Percentiles rank a stretch among this genome's conserved stretches.
Evolutionary conservation across 2,329 filamentous ascomycete genomes (phyloP).

Genomic region (Fusarium secorum): DNA sequence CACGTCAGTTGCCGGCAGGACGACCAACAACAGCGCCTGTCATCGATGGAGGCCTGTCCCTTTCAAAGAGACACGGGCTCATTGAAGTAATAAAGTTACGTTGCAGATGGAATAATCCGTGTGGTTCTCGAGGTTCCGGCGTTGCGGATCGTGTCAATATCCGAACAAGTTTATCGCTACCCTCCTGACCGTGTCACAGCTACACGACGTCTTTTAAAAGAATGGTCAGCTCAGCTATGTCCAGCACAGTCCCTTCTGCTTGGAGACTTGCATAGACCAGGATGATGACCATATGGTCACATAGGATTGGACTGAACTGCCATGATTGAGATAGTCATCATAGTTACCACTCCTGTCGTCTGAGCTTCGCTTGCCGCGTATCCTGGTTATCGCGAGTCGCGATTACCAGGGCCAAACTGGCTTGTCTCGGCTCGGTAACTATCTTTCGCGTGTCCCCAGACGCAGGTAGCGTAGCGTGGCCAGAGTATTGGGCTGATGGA

Average conservation of each 20-base stretch:
- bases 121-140: conserved; percentile 21
- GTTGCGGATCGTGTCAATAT: conserved; percentile 22
- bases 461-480: background rate
- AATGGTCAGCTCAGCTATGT: conserved; percentile 3
- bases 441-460: conserved; percentile 20
- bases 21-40: background rate
- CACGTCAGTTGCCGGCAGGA: conserved; percentile 7
- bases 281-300: background rate
- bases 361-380: conserved; percentile 3
- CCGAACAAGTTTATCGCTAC: conserved; percentile 1
- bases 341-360: conserved; percentile 16
- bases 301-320: background rate
- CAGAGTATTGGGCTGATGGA: background rate
- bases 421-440: conserved; percentile 23
- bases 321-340: conserved; percentile 7
- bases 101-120: background rate
- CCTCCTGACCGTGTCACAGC: conserved; percentile 29
- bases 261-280: background rate
- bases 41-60: background rate
- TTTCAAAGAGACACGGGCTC: background rate
- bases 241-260: background rate
- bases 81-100: background rate
- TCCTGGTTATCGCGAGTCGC: background rate
- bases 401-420: background rate
- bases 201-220: conserved; percentile 12